Evolutionary conservation across 352 stramenopile genomes (phyloP).

Genomic region (Pythium brachiatum): DNA sequence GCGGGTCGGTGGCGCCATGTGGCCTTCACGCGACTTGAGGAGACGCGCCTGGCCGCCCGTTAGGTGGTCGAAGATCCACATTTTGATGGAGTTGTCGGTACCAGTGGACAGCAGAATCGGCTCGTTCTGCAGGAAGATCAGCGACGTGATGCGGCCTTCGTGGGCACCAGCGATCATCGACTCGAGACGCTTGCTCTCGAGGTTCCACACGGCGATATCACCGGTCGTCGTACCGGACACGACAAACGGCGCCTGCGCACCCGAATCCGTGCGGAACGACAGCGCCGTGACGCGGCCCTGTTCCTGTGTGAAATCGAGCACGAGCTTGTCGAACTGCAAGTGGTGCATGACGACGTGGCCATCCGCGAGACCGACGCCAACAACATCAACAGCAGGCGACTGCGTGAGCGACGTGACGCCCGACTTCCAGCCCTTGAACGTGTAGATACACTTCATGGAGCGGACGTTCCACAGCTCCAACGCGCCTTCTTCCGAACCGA

Average conservation of each 20-base stretch:
- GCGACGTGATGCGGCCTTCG: conserved; percentile 66
- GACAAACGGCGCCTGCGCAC: conserved; percentile 51
- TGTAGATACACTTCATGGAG: conserved; percentile 87
- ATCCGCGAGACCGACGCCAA: conserved; percentile 80
- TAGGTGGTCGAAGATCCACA: conserved; percentile 93
- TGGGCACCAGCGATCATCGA: conserved; percentile 77
- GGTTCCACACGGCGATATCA: conserved; percentile 90
- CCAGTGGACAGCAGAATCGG: conserved; percentile 85
- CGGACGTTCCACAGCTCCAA: conserved; percentile 91
- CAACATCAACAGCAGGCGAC: conserved; percentile 88
- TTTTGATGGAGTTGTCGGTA: conserved; percentile 90
- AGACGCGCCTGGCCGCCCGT: conserved; percentile 76
- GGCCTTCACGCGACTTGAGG: conserved; percentile 87
- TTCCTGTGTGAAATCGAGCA: conserved; percentile 81
- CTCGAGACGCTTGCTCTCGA: conserved; percentile 86
- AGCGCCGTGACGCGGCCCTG: conserved; percentile 82
- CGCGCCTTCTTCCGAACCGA: conserved; percentile 79
- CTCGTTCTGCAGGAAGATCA: conserved; percentile 87
- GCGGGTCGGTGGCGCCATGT: conserved; percentile 76
- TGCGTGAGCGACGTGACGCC: conserved; percentile 77
- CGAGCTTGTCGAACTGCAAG: conserved; percentile 76
- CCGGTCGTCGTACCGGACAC: conserved; percentile 72
- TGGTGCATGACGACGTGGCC: conserved; percentile 86
- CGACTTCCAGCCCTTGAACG: conserved; percentile 73
- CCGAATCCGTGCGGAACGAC: conserved; percentile 87